A percentile compares a stretch with the other conserved stretches of the same genome.
These are phyloP conservation scores for Trichoderma reesei DNA, from an alignment of 495 filamentous ascomycete genomes.

Conservation along the genomic window DNA sequence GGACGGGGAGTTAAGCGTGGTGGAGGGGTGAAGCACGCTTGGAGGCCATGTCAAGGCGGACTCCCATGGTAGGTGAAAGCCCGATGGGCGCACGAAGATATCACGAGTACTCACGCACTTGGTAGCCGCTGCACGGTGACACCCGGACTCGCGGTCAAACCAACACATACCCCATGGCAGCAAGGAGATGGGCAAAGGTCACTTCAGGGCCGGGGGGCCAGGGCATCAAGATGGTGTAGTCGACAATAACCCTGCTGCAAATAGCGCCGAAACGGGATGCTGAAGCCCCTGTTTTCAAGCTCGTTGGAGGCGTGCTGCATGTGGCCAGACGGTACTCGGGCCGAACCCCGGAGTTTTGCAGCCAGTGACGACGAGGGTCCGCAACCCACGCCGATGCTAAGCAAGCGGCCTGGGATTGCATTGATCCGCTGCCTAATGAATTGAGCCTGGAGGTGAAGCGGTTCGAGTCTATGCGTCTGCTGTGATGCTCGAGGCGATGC, in stretches of 20 bases:
- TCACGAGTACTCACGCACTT: not conserved
- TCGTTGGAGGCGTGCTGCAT: not conserved
- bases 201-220: not conserved
- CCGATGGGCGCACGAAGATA: not conserved
- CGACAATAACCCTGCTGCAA: too few relatives aligned
- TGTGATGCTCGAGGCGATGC: too few relatives aligned
- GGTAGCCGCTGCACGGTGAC: not conserved
- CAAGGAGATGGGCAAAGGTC: not conserved
- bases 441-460: slow-evolving; percentile 1
- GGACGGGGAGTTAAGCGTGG: not conserved
- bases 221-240: too few relatives aligned
- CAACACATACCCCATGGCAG: not conserved
- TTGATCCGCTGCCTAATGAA: not conserved
- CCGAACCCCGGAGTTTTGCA: slow-evolving; percentile 9
- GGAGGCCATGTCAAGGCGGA: not conserved
- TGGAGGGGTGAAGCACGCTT: not conserved
- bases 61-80: not conserved
- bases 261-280: not conserved
- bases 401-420: not conserved
- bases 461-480: not conserved
- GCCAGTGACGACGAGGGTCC: not conserved
- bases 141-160: not conserved
- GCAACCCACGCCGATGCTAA: not conserved
- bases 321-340: slow-evolving; percentile 5
- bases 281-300: not conserved